Conservation (phyloP, 164 flowering plant genomes). For the Sextonia rubra region DNA sequence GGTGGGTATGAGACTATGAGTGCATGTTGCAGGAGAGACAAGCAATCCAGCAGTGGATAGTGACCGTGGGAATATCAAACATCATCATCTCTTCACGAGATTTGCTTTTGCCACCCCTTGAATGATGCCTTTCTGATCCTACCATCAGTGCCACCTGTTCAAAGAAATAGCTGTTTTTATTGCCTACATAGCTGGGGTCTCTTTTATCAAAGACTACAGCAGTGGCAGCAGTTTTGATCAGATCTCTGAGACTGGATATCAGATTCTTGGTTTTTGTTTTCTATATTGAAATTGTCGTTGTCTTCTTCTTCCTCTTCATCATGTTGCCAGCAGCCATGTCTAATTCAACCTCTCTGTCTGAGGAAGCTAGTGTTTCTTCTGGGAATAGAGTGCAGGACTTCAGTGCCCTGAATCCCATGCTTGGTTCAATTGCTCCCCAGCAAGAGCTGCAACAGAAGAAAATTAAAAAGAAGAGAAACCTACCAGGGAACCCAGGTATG, state of each 20-base stretch:
- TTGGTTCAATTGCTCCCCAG: conserved; percentile 24
- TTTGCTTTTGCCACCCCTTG: conserved; percentile 27
- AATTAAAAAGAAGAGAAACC: conserved; percentile 73
- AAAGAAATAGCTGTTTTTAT: background rate
- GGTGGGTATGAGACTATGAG: conserved; percentile 18
- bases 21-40: conserved; percentile 34
- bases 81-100: conserved; percentile 52
- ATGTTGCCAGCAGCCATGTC: conserved; percentile 56
- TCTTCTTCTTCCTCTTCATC: conserved; percentile 22
- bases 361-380: conserved; percentile 58
- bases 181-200: background rate
- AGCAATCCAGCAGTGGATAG: conserved; percentile 51
- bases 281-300: conserved; percentile 10
- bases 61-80: conserved; percentile 31
- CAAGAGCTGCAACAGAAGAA: conserved; percentile 45
- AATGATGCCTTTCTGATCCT: conserved; percentile 35
- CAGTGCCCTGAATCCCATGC: conserved; percentile 29
- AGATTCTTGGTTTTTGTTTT: conserved; percentile 12
- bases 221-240: background rate
- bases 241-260: background rate
- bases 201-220: too few relatives aligned
- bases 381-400: conserved; percentile 42
- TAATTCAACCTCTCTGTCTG: conserved; percentile 69
- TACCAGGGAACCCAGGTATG: conserved; percentile 88
- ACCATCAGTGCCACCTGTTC: conserved; percentile 19